Conservation (phyloP, 371 early-diverging fungal genomes). For the Nematocida sp. region DNA sequence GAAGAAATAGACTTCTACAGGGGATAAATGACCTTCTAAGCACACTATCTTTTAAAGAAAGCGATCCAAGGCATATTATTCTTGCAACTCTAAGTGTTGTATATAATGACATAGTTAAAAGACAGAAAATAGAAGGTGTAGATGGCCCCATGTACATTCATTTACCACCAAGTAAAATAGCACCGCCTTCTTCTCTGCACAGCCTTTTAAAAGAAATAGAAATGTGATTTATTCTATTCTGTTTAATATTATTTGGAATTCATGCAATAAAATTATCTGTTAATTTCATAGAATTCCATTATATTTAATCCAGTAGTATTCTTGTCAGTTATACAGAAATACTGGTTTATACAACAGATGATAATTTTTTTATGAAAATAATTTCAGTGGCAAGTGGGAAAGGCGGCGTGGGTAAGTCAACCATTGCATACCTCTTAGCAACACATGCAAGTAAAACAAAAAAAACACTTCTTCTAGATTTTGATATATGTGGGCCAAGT, state of each 20-base stretch:
- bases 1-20: neutral
- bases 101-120: conserved; percentile 15
- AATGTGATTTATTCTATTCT: neutral
- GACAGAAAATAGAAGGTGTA: conserved; percentile 1
- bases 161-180: neutral
- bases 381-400: conserved; percentile 84
- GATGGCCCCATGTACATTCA: neutral
- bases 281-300: too few relatives aligned
- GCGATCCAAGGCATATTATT: neutral
- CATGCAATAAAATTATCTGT: too few relatives aligned
- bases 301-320: too few relatives aligned
- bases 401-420: conserved; percentile 94
- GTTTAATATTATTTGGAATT: too few relatives aligned
- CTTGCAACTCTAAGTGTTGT: neutral
- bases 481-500: conserved; percentile 97
- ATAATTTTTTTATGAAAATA: conserved; percentile 47
- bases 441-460: conserved; percentile 69
- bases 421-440: conserved; percentile 72
- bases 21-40: neutral
- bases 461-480: conserved; percentile 87
- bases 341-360: neutral
- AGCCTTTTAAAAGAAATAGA: conserved; percentile 21
- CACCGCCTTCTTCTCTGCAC: conserved; percentile 25
- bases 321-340: too few relatives aligned
- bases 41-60: conserved; percentile 16